Conservation (phyloP, 2,329 filamentous ascomycete genomes). For the Bimuria novae-zelandiae region DNA sequence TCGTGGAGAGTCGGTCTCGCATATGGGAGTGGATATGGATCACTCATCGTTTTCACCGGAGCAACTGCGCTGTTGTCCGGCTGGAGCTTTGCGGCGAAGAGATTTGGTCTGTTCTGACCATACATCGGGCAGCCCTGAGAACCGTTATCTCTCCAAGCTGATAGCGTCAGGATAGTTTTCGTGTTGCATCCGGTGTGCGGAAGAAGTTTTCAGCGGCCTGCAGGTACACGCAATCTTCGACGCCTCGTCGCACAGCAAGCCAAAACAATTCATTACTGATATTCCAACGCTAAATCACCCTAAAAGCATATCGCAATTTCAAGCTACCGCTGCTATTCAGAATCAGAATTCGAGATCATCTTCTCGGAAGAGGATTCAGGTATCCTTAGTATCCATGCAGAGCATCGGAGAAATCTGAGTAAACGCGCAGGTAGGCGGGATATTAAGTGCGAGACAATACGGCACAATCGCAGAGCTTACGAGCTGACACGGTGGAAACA, state of each 20-base stretch:
- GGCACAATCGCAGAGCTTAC: neutral
- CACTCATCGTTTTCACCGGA: constrained; percentile 50
- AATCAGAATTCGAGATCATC: no score
- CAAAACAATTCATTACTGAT: neutral
- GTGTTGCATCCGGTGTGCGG: neutral
- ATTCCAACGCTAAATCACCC: no score
- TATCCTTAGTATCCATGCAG: neutral
- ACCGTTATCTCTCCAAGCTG: neutral
- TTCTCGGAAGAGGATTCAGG: neutral
- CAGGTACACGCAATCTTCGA: constrained; percentile 5
- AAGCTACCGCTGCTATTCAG: no score
- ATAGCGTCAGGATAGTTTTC: neutral
- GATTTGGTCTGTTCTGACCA: constrained; percentile 38
- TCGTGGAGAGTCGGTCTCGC: constrained; percentile 44
- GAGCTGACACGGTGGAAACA: neutral
- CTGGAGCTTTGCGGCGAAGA: constrained; percentile 36
- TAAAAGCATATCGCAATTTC: no score
- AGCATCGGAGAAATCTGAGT: neutral
- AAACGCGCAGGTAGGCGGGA: neutral
- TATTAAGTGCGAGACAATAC: neutral
- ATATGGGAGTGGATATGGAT: constrained; percentile 51
- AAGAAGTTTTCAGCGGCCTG: neutral
- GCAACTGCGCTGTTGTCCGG: constrained; percentile 42
- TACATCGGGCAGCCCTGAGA: constrained; percentile 35
- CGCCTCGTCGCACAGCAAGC: neutral